A percentile compares a stretch with the other conserved stretches of the same genome.
Conservation (phyloP, 306 rosid species). For the cucumber (Cucumis sativus) region Cucumber_9930_V3 NC_026657.2:33050501-33051000, state of each 20-base stretch:
- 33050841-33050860: not conserved
- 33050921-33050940: not conserved
- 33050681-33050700: conserved; percentile 92
- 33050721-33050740: not conserved
- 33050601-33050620: conserved; percentile 5
- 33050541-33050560: conserved; percentile 85
- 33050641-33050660: conserved; percentile 75
- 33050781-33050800: not conserved
- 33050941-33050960: not conserved
- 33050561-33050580: conserved; percentile 6
- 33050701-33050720: conserved; percentile 68
- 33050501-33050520: conserved; percentile 93
- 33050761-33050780: not conserved
- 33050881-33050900: not conserved
- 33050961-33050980: not conserved
- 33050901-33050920: not conserved
- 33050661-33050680: conserved; percentile 39
- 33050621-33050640: conserved; percentile 44
- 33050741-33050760: not conserved
- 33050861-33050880: not conserved
- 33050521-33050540: conserved; percentile 96
- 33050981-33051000: not conserved
- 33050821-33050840: not conserved
- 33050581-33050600: not conserved
- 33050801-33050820: not conserved